Evolutionary conservation across 2,329 filamentous ascomycete genomes (phyloP).

Genomic region (Fusarium duplospermum): DNA sequence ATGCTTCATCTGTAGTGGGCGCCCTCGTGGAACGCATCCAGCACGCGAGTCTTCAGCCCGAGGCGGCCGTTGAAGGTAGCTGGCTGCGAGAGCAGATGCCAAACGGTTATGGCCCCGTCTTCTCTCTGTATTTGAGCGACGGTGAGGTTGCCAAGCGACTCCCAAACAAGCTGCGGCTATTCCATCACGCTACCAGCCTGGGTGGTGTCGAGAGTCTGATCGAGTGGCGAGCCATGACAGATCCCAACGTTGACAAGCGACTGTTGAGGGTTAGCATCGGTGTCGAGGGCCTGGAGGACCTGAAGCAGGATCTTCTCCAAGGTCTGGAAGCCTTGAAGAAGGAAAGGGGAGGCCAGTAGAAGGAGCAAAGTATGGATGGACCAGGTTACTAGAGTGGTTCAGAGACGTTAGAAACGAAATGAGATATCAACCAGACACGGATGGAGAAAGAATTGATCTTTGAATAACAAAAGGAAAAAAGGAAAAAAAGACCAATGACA

Average conservation of each 20-base stretch:
- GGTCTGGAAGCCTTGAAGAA: conserved; percentile 69
- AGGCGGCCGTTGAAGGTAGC: conserved; percentile 64
- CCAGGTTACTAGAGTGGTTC: not conserved
- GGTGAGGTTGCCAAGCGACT: conserved; percentile 72
- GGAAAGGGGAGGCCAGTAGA: not conserved
- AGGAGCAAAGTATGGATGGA: not conserved
- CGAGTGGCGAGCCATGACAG: conserved; percentile 95
- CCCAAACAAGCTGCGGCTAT: conserved; percentile 82
- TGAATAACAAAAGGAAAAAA: not conserved
- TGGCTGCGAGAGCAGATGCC: conserved; percentile 95
- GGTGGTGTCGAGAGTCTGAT: conserved; percentile 96
- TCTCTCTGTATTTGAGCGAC: conserved; percentile 75
- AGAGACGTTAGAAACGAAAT: not conserved
- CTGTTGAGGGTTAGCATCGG: conserved; percentile 87
- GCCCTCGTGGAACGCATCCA: conserved; percentile 70
- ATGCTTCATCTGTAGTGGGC: conserved; percentile 56
- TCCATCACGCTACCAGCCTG: conserved; percentile 94
- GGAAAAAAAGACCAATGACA: not conserved
- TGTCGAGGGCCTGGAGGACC: conserved; percentile 86
- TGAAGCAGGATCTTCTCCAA: conserved; percentile 78
- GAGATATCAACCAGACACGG: not conserved
- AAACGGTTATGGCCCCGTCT: conserved; percentile 88
- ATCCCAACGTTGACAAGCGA: conserved; percentile 75
- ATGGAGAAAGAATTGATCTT: conserved; percentile 1
- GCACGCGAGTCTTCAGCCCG: conserved; percentile 84